A percentile compares a stretch with the other conserved stretches of the same genome.
These are phyloP conservation scores for Calamus simplicifolius DNA, from an alignment of 176 grass and related monocot genomes.

Conservation along the genomic window DNA sequence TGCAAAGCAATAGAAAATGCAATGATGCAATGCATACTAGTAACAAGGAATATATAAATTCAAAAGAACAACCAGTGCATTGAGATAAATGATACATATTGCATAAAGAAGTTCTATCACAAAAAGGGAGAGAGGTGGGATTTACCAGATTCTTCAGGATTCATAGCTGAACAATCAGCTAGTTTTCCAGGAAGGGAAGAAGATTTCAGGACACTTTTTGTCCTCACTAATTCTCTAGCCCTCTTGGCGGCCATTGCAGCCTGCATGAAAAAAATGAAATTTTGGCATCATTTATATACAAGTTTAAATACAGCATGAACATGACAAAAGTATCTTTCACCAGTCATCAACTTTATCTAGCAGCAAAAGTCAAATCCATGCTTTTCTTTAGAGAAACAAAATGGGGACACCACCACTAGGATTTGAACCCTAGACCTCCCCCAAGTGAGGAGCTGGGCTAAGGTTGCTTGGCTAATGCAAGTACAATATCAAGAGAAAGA, in stretches of 20 bases:
- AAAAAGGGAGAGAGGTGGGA: background rate
- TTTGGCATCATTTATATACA: background rate
- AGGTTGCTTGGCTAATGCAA: background rate
- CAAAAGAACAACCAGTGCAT: too few species aligned
- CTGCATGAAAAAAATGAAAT: constrained; percentile 33
- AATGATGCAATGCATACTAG: too few species aligned
- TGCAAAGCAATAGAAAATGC: too few species aligned
- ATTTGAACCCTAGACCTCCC: background rate
- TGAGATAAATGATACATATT: too few species aligned
- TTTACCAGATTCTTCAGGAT: constrained; percentile 90
- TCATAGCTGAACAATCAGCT: constrained; percentile 72
- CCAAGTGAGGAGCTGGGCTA: background rate
- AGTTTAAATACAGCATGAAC: background rate
- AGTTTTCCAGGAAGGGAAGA: constrained; percentile 93
- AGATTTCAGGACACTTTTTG: constrained; percentile 92
- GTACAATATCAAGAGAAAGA: background rate
- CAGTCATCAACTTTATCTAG: background rate
- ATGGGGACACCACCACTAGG: too few species aligned
- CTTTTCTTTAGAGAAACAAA: too few species aligned
- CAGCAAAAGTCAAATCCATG: background rate
- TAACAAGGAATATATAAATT: too few species aligned
- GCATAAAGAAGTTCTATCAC: background rate
- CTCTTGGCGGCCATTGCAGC: constrained; percentile 91
- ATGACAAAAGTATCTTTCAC: background rate
- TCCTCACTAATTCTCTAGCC: constrained; percentile 87